These are phyloP conservation scores for Russula brevipes DNA, from an alignment of 768 basidiomycete genomes.

Conservation along the genomic window DNA sequence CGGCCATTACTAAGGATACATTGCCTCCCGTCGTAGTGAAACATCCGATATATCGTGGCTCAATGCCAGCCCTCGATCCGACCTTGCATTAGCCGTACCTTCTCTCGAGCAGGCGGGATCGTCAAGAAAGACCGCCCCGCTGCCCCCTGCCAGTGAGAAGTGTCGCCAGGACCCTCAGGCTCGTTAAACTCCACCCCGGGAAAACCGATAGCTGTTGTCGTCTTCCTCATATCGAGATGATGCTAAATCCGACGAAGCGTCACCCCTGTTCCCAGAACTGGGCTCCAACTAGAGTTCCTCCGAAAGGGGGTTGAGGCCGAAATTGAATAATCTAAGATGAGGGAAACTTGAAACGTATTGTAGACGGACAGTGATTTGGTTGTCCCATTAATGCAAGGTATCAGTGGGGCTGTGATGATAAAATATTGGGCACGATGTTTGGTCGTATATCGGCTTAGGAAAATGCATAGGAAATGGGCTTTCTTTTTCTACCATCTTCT, in stretches of 20 bases:
- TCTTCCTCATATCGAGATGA: constrained; percentile 87
- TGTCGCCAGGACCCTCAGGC: constrained; percentile 35
- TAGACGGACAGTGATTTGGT: no score
- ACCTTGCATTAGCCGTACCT: constrained; percentile 62
- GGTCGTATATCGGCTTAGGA: no score
- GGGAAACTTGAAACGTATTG: no score
- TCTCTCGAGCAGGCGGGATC: constrained; percentile 64
- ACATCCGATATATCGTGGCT: constrained; percentile 75
- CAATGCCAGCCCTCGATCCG: constrained; percentile 92
- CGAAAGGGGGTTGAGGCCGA: constrained; percentile 65
- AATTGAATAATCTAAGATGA: constrained; percentile 51
- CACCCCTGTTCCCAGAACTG: constrained; percentile 85
- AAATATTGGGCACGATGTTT: no score
- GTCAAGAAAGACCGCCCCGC: constrained; percentile 75
- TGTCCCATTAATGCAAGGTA: no score
- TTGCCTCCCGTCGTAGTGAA: constrained; percentile 48
- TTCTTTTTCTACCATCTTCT: no score
- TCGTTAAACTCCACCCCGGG: constrained; percentile 50
- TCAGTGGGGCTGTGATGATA: no score
- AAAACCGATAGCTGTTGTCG: constrained; percentile 68
- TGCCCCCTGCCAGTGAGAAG: constrained; percentile 62
- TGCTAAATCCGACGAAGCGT: constrained; percentile 75
- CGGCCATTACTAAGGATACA: not conserved
- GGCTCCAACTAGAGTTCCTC: constrained; percentile 80
- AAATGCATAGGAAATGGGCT: no score